Base-by-base conservation (phyloP, 1,284 basidiomycete genomes). In the Trametes sp. region DNA sequence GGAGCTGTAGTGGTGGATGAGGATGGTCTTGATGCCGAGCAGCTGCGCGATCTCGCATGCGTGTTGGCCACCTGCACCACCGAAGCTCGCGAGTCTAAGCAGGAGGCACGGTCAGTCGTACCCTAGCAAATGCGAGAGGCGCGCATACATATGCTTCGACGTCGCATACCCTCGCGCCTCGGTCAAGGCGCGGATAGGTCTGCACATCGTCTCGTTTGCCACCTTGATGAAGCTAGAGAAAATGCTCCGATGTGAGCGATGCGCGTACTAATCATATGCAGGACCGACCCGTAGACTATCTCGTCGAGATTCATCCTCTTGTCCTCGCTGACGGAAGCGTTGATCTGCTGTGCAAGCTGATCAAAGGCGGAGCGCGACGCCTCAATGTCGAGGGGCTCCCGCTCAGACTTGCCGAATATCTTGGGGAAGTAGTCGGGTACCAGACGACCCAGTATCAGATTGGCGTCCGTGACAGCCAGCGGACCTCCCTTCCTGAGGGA, bases 121-220 rank as follows among this genome's bases (percentile, higher is more conserved):
- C n/a, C n/a, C n/a, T n/a, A n/a, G n/a, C n/a, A n/a, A n/a, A n/a
- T n/a, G n/a, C n/a, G n/a, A n/a, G n/a, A n/a, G n/a, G n/a, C n/a
- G 11, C 9, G 14, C 45, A 28, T 44, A 90, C 87, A 95, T 85
- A 73, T 98, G 96, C 71, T 88, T 90, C 1, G 87, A 85, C 0
- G 93, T 92, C 2, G 92, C 91, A 75, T 95, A 89, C 5, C 96
- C 96, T 51, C 94, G 81, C 1, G 93, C 95, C 77, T 97, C 96
- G 0, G 96, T 98, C 63, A 98, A 76, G 1, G 96, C 90, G 8
- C 96, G 87, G 63, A 98, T 98, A 1, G 96, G 96, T 48, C 96
- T 82, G 69, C 90, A 92, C 95, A 98, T 98, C 0, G 93, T 94
- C 78, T 95, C 94, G 66, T 95, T 96, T 13, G 94, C 94, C n/a